Evolutionary conservation across 108 stramenopile genomes (phyloP).

Genomic region (Schizochytrium sp.): DNA sequence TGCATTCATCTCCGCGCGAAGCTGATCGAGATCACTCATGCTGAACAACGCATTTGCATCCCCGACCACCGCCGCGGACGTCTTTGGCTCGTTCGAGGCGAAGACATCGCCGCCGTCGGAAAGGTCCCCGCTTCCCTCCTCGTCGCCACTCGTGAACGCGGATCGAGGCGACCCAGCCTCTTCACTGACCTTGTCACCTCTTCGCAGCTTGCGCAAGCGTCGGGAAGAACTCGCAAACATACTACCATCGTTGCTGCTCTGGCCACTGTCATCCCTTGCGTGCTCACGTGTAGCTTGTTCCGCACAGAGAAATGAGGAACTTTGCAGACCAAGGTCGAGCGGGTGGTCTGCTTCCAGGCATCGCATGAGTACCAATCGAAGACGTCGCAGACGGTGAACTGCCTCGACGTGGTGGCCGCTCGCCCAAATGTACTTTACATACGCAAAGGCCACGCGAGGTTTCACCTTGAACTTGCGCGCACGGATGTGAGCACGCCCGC

Average conservation of each 20-base stretch:
- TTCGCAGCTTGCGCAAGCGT: too few species aligned
- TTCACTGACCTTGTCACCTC: too few species aligned
- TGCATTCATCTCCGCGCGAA: slow-evolving; percentile 66
- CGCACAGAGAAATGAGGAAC: too few species aligned
- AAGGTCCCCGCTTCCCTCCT: not conserved
- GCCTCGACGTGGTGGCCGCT: not conserved
- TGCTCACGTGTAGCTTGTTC: too few species aligned
- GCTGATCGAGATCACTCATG: not conserved
- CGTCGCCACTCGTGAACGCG: not conserved
- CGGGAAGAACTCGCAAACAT: too few species aligned
- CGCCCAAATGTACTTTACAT: slow-evolving; percentile 7
- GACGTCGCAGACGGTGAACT: not conserved
- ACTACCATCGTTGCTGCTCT: too few species aligned
- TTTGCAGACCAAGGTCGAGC: not conserved
- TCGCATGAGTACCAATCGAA: not conserved
- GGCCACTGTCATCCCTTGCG: too few species aligned
- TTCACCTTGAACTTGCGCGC: not conserved
- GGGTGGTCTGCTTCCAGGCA: not conserved
- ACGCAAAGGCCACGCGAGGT: slow-evolving; percentile 3
- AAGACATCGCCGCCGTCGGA: not conserved
- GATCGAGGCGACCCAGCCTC: not conserved
- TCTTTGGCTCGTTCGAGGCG: not conserved
- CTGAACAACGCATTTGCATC: not conserved
- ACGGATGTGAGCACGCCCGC: not conserved
- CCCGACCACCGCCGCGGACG: not conserved